Evolutionary conservation across 2,329 filamentous ascomycete species (phyloP).

Genomic region (Phyllosticta citrichinensis): DNA sequence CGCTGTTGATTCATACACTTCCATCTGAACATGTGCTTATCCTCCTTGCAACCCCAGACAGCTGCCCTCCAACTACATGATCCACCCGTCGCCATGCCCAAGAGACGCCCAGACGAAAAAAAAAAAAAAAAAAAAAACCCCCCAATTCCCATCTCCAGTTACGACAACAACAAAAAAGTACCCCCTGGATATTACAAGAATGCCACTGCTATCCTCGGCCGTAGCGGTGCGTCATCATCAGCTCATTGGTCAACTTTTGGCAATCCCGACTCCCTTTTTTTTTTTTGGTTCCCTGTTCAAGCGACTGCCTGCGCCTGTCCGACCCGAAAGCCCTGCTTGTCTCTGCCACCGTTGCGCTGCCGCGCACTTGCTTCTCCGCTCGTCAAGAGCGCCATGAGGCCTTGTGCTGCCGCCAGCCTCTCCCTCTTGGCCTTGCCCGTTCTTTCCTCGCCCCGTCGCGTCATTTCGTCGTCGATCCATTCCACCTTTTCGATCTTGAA

Average conservation of each 20-base stretch:
- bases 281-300: background rate
- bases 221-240: background rate
- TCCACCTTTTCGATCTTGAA: constrained; percentile 74
- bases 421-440: constrained; percentile 27
- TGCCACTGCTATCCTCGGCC: background rate
- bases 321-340: constrained; percentile 4
- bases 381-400: constrained; percentile 15
- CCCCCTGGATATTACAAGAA: background rate
- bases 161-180: background rate
- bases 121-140: too few relatives aligned
- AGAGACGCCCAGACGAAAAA: background rate
- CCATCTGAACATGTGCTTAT: background rate
- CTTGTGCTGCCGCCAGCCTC: constrained; percentile 25
- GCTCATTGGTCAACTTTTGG: background rate
- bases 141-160: background rate
- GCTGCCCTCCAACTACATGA: background rate
- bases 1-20: background rate
- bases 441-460: constrained; percentile 28
- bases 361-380: constrained; percentile 17
- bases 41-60: background rate
- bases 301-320: constrained; percentile 8
- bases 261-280: background rate
- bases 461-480: constrained; percentile 68
- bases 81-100: background rate
- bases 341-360: background rate